Base-by-base conservation (phyloP, 2,329 filamentous ascomycete genomes). In the Leptoxyphium fumago region DNA sequence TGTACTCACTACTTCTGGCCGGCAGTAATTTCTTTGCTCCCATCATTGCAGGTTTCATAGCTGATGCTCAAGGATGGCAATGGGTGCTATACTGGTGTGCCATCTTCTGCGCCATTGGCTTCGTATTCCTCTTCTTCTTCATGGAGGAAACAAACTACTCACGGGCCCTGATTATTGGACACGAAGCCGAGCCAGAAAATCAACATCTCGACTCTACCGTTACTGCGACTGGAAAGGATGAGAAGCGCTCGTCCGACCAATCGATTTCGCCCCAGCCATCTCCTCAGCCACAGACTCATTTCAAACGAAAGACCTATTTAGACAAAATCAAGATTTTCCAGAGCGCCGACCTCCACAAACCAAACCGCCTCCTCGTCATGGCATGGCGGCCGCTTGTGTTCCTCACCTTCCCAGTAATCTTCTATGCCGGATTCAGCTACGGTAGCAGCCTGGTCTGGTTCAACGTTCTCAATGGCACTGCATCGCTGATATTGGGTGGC, bases 91-190 rank as follows among this genome's bases (percentile, higher is more conserved):
- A 58, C 68, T 75, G 72, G 63, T 69, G 68, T 29, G 70, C 74
- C 4, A 76, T 79, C 26, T 66, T 78, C 49, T 56, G 61, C 2
- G 72, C 59, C 1, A 57, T 69, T 1, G 64, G 60, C 9, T 69
- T 72, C 32, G 51, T 77, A 14, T 65, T 75, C 48, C 58, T 72
- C 1, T 77, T 75, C 60, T 72, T 78, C 51, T 69, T 72, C 55
- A 69, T 77, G 64, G 75, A 78, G 55, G 75, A 78, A 56, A 77
- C 75, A 5, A 77, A 74, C 53, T 76, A 69, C 15, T 36, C 32
- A 4, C 48, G 52, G 2, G 26, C 29, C 2, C 10, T 46, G 47
- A 4, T 18, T 53, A 11, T 38, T 34, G 5, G 50, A 50, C 42
- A 47, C 14, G 46, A 48, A 30, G 40, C 43, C 18, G 42, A 46